A percentile compares a stretch with the other conserved stretches of the same genome.
Conservation (phyloP, 306 rosid genomes). For the Glycine tomentella region DNA sequence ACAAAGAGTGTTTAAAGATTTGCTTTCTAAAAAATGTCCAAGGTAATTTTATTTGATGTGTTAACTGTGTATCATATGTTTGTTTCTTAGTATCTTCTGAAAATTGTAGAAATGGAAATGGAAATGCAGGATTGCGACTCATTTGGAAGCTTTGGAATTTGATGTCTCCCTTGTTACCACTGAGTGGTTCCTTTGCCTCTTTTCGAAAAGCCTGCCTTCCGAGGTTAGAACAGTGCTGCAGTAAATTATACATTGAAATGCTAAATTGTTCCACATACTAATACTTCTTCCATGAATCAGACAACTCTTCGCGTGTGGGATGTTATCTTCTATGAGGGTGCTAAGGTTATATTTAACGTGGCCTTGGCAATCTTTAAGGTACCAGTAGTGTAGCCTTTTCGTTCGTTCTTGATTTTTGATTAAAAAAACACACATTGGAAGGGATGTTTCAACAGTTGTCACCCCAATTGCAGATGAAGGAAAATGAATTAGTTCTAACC, state of each 20-base stretch:
- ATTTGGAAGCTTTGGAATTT: constrained; percentile 88
- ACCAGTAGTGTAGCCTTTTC: constrained; percentile 27
- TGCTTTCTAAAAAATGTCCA: constrained; percentile 82
- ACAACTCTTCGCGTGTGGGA: constrained; percentile 98
- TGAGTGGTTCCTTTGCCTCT: constrained; percentile 97
- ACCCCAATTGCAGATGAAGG: constrained; percentile 78
- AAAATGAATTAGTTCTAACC: constrained; percentile 75
- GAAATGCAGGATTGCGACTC: constrained; percentile 81
- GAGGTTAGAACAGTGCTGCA: constrained; percentile 64
- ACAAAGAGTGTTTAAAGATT: constrained; percentile 95
- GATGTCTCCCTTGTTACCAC: constrained; percentile 99
- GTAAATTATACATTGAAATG: constrained; percentile 24
- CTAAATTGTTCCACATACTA: constrained; percentile 34
- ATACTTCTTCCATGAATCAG: constrained; percentile 57
- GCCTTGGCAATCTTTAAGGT: constrained; percentile 98
- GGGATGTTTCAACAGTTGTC: constrained; percentile 44
- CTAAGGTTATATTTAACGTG: constrained; percentile 87
- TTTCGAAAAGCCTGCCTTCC: constrained; percentile 93
- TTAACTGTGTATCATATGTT: constrained; percentile 14
- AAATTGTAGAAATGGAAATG: constrained; percentile 43
- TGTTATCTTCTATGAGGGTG: constrained; percentile 94
- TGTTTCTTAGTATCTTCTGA: constrained; percentile 45
- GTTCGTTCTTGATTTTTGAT: constrained; percentile 9
- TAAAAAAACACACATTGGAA: neutral
- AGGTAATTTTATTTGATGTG: constrained; percentile 60